Base-by-base conservation (phyloP, 2,329 filamentous ascomycete genomes). In the Calonectria fujianensis region DNA sequence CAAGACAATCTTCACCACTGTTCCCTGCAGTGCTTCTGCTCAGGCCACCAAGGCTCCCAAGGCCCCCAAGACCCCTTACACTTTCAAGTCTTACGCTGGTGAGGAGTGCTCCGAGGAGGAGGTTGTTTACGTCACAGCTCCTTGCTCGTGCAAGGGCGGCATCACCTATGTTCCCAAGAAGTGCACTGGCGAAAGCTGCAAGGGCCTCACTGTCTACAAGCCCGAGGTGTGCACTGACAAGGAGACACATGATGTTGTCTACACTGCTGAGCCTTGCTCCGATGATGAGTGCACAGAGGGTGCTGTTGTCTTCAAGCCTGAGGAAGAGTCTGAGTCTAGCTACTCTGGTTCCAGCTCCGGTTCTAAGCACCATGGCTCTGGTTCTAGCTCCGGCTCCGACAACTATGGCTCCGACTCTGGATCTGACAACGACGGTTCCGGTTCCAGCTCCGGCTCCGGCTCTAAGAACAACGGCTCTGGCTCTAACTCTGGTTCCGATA, bases 221-320 rank as follows among this genome's bases (percentile, higher is more conserved):
- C 51, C 51, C 8, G 51, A 54, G 51, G 51, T 54, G 9, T 54
- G 51, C 51, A 31, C 24, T 13, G 51, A 32, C 27, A 31, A 32
- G 27, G 8, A 54, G 14, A 32, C 51, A 3, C 0, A 18, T 2
- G 3, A 29, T 1, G 27, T 31, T 29, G 51, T 54, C 27, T 54
- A 54, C 27, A 54, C 14, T 32, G 29, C 51, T 31, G 51, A 54
- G 51, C 51, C 51, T 18, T 54, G 51, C 29, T 31, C 27, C 32
- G 51, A 10, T 4, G 16, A 31, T 24, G 24, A 54, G 27, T 54
- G 51, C 5, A 7, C 27, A 27, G 51, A 54, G 51, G 51, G 51
- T 18, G 51, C 51, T 54, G 51, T 54, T 31, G 51, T 54, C 27
- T 54, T 54, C 51, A 54, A 20, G 51, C 51, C 51, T 10, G 27